Evolutionary conservation across 495 filamentous ascomycete genomes (phyloP), one percentile per base, ranked within the genome.

Genomic region (Filosporella fistucella): DNA sequence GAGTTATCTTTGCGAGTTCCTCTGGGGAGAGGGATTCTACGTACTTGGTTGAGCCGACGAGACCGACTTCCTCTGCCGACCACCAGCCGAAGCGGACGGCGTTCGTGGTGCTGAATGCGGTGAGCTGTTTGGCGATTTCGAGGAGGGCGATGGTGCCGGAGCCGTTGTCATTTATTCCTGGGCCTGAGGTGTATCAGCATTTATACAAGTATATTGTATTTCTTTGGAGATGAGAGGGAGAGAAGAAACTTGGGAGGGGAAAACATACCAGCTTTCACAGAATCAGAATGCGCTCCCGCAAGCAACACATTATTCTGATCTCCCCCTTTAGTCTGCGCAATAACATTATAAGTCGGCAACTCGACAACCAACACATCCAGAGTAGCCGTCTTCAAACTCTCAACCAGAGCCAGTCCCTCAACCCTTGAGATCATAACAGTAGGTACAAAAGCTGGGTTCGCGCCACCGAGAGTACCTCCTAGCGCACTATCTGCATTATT

Each of bases 81-180:
- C 81, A 88, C 68, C 78, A 88, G 47, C 63, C 69, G 61, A 89
- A 87, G 43, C 83, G 79, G 14, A 89, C 77, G 23, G 81, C 76
- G 61, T 86, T 82, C 46, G 75, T 83, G 52, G 78, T 68, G 26
- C 56, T 60, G 69, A 70, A 87, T 32, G 69, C 63, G 33, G 80
- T 60, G 16, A 89, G 73, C 1, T 70, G 64, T 28, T 74, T 74
- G 11, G 85, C 85, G 12, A 85, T 67, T 32, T 79, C 76, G 9
- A 89, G 72, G 49, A 86, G 64, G 34, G 70, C 78, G 59, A 85
- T 75, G 18, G 70, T 72, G 34, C 85, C 85, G 35, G 74, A 81
- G 48, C 85, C 85, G 54, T 85, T 71, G 57, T 85, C 81, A 62
- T 85, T 85, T 70, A 86, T 81, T 6, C 85, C 85, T 2, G 75